Conservation (phyloP, 2,329 filamentous ascomycete species). For the Penicillium palitans region DNA sequence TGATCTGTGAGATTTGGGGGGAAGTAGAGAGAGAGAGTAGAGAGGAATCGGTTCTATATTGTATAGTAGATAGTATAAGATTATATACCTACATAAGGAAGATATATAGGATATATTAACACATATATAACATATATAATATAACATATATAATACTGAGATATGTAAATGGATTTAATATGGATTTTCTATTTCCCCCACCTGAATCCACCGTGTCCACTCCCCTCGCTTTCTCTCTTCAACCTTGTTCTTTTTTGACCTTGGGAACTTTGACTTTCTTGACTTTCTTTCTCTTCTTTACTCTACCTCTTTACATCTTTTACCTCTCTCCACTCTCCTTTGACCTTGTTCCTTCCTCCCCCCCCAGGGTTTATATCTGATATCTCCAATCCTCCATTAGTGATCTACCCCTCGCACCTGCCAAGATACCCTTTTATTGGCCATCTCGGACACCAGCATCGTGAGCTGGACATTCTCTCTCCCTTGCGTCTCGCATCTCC, state of each 20-base stretch:
- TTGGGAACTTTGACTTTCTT: neutral
- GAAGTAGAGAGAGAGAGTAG: too few relatives aligned
- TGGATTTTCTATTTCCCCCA: neutral
- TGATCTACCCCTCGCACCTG: slow-evolving; percentile 8
- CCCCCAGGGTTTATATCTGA: neutral
- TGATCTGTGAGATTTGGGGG: too few relatives aligned
- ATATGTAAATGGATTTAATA: too few relatives aligned
- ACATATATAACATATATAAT: neutral
- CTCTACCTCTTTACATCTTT: neutral
- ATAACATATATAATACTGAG: neutral
- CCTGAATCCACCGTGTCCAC: slow-evolving; percentile 11
- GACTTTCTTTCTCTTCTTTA: neutral
- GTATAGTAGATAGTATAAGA: neutral
- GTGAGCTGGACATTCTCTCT: slow-evolving; percentile 26
- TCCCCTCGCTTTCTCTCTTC: neutral
- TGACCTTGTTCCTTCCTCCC: neutral
- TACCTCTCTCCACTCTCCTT: neutral
- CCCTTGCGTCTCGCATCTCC: slow-evolving; percentile 29
- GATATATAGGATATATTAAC: neutral
- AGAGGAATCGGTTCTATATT: neutral
- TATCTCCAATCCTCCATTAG: neutral
- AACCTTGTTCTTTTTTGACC: neutral
- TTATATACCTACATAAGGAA: neutral
- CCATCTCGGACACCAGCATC: slow-evolving; percentile 22
- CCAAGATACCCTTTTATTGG: slow-evolving; percentile 26